A percentile compares a stretch with the other conserved stretches of the same genome.
Evolutionary conservation across 805 yeast genomes (phyloP).

Genomic region (Sugiyamaella smithiae): DNA sequence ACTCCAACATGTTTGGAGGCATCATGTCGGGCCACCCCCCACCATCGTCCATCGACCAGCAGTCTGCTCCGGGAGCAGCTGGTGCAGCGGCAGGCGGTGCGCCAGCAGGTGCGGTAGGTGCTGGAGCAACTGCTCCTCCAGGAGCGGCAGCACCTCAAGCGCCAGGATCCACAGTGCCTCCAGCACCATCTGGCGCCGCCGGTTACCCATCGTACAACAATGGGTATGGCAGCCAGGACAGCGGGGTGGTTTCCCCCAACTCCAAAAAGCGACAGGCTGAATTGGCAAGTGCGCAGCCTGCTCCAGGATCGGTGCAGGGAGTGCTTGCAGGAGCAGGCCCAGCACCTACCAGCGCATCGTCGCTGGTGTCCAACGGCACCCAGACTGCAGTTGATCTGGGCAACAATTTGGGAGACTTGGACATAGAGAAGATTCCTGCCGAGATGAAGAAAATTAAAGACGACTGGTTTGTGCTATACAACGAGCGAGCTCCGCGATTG

Average conservation of each 20-base stretch:
- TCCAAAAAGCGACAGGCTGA: constrained; percentile 22
- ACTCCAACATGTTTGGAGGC: constrained; percentile 33
- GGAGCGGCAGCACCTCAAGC: constrained; percentile 10
- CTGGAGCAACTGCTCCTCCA: neutral
- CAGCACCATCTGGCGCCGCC: constrained; percentile 14
- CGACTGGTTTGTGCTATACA: constrained; percentile 85
- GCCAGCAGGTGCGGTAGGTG: neutral
- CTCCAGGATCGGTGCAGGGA: neutral
- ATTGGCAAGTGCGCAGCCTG: constrained; percentile 4
- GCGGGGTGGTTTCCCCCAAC: constrained; percentile 21
- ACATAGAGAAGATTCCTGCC: constrained; percentile 70
- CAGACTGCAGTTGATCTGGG: constrained; percentile 29
- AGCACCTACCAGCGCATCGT: constrained; percentile 12
- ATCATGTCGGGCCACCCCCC: constrained; percentile 33
- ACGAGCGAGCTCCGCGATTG: constrained; percentile 73
- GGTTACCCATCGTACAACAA: constrained; percentile 11
- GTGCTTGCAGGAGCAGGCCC: neutral
- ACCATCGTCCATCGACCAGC: constrained; percentile 8
- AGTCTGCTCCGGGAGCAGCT: neutral
- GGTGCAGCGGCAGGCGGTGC: neutral
- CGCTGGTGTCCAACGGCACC: constrained; percentile 8
- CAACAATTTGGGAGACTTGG: constrained; percentile 55
- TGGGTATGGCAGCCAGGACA: constrained; percentile 14
- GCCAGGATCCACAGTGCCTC: constrained; percentile 8
- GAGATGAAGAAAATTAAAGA: constrained; percentile 76